phyloP scores from a whole-genome alignment of 495 filamentous ascomycete species.

The Patellaria atrata region DNA sequence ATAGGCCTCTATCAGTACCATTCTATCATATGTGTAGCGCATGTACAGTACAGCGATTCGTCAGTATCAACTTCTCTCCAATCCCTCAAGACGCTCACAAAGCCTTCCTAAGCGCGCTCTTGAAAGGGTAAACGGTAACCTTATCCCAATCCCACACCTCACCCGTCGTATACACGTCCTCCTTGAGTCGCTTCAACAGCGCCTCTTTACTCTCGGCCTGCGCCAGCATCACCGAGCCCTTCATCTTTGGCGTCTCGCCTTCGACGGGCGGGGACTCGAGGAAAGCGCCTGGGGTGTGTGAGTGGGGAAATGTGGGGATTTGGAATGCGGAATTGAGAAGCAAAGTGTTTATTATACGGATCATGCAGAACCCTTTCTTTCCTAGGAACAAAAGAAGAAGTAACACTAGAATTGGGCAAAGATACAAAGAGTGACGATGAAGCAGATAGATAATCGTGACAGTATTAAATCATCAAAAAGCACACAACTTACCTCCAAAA shows the following conservation, averaged over 20 bases:
- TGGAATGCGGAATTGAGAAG: too few relatives aligned
- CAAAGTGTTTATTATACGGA: too few relatives aligned
- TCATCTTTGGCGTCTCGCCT: slow-evolving; percentile 48
- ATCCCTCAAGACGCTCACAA: slow-evolving; percentile 18
- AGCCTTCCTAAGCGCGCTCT: slow-evolving; percentile 23
- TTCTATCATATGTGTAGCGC: too few relatives aligned
- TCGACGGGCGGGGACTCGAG: slow-evolving; percentile 51
- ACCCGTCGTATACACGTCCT: slow-evolving; percentile 54
- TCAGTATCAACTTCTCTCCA: too few relatives aligned
- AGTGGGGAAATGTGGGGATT: too few relatives aligned
- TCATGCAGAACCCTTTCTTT: too few relatives aligned
- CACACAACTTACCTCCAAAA: slow-evolving; percentile 13
- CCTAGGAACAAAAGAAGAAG: slow-evolving; percentile 24
- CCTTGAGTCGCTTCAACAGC: slow-evolving; percentile 46
- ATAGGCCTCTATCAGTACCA: too few relatives aligned
- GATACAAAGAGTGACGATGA: not conserved
- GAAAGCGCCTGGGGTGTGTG: slow-evolving; percentile 53
- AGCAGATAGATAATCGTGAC: slow-evolving; percentile 1
- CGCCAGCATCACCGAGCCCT: slow-evolving; percentile 53
- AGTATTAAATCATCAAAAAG: too few relatives aligned
- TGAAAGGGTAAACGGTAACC: slow-evolving; percentile 33
- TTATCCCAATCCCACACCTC: slow-evolving; percentile 79
- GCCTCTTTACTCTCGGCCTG: slow-evolving; percentile 52
- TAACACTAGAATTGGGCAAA: not conserved
- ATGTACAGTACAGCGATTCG: too few relatives aligned